Base-by-base conservation (phyloP, 768 basidiomycete genomes). In the Pleurotus ostreatus region DNA sequence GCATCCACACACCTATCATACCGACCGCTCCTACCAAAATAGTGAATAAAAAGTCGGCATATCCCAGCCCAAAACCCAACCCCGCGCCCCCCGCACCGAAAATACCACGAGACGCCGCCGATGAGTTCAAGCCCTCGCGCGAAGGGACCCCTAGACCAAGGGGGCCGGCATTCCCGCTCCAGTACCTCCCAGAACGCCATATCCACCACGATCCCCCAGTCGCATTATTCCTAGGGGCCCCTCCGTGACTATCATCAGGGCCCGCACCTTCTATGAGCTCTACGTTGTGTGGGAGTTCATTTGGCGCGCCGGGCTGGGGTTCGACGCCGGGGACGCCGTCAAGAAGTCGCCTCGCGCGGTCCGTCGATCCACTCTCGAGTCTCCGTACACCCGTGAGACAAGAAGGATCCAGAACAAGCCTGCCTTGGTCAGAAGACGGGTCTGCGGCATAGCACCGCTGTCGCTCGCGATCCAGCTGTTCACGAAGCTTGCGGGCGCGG, bases 371-470 rank as follows among this genome's bases (percentile, higher is more conserved):
- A 2, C 76, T 73, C 59, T 84, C 82, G 16, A 89, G 68, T 16
- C 66, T 69, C 5, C 82, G 74, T 46, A 87, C 77, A 20, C 89
- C 89, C 9, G 83, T 80, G 13, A 88, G 68, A 66, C 89, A 91
- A 8, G 78, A 76, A 3, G 76, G 71, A 64, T 88, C 81, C 48
- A 69, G 67, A 18, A 69, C 69, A 43, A 55, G 15, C 41, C 9
- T 57, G 45, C 23, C 62, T 62, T n/a, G n/a, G n/a, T 44, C 41
- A 2, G 20, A 12, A 20, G 51, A 53, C 1, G 51, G 22, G 13
- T 53, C 26, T 13, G 48, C 4, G 22, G 48, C 12, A 38, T 40
- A 53, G 39, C 51, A 53, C 23, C 51, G 51, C 51, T 40, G 34
- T 13, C 51, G 34, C 39, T 53, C 51, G 11, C 20, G 25, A 38